Evolutionary conservation across 2,329 filamentous ascomycete species (phyloP).

Genomic region (Ophiostoma novo-ulmi): DNA sequence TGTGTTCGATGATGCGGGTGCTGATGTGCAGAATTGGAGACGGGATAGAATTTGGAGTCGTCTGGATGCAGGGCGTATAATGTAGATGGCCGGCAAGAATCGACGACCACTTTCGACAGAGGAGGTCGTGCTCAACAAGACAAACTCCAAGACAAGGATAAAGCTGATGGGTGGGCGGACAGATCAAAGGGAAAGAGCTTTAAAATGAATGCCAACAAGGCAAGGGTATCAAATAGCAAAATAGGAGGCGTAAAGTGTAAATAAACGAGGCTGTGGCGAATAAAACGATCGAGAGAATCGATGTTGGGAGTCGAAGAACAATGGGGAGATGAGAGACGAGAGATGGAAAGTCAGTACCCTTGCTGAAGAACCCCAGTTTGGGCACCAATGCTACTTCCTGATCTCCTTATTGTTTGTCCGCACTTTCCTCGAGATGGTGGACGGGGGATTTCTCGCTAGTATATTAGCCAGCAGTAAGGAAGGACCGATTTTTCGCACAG

Average conservation of each 20-base stretch:
- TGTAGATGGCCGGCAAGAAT: neutral
- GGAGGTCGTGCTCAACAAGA: neutral
- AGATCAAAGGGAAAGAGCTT: neutral
- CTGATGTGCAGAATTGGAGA: slow-evolving; percentile 10
- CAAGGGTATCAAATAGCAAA: neutral
- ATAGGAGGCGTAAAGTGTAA: slow-evolving; percentile 1
- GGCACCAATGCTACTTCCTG: slow-evolving; percentile 10
- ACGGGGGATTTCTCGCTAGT: slow-evolving; percentile 10
- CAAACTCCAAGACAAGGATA: neutral
- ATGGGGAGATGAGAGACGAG: slow-evolving; percentile 1
- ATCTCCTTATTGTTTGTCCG: slow-evolving; percentile 4
- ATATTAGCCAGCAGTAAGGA: neutral
- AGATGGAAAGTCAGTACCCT: neutral
- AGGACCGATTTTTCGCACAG: slow-evolving; percentile 11
- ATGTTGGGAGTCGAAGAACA: neutral
- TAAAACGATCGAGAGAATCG: neutral
- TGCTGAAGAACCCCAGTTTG: neutral
- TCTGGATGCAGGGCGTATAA: neutral
- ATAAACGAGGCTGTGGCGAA: neutral
- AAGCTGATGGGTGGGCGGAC: neutral
- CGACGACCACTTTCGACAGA: neutral
- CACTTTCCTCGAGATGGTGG: slow-evolving; percentile 8
- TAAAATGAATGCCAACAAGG: neutral
- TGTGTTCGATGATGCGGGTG: neutral
- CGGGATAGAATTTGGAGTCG: slow-evolving; percentile 6